Conservation (phyloP, 345 rosid species). For the Eucalyptus albens region DNA sequence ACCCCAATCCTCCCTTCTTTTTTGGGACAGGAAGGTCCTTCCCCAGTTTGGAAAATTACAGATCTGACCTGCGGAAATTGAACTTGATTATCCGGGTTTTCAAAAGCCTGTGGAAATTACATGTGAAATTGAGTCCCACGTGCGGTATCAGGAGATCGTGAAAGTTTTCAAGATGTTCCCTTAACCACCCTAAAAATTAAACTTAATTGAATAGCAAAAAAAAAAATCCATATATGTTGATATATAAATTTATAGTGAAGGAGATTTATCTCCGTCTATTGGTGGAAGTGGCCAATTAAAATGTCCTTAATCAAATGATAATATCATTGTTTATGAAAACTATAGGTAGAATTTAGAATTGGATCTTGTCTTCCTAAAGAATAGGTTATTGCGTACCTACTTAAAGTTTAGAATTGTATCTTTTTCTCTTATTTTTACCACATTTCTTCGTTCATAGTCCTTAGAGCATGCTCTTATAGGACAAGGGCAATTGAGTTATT, state of each 20-base stretch:
- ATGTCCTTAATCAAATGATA: background rate
- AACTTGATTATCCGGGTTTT: rapidly evolving
- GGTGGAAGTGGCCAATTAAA: background rate
- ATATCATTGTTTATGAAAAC: rapidly evolving
- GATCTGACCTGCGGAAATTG: background rate
- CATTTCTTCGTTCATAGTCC: background rate
- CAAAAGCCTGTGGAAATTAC: background rate
- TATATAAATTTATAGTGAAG: no score
- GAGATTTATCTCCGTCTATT: rapidly evolving
- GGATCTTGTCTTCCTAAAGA: background rate
- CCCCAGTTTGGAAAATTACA: background rate
- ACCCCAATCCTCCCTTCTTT: background rate
- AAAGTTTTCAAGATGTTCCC: background rate
- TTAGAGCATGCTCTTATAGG: background rate
- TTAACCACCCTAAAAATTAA: background rate
- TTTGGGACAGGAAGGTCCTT: background rate
- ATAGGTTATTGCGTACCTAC: rapidly evolving
- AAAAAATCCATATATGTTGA: no score
- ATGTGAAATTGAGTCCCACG: background rate
- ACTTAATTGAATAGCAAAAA: background rate
- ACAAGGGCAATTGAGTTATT: background rate
- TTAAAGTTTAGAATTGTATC: background rate
- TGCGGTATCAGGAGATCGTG: no score
- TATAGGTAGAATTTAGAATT: rapidly evolving
- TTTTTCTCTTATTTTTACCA: background rate